Evolutionary conservation across 2,329 filamentous ascomycete genomes (phyloP), one percentile per base, ranked within the genome.

Genomic region (Ploettnerulaceae sp.): DNA sequence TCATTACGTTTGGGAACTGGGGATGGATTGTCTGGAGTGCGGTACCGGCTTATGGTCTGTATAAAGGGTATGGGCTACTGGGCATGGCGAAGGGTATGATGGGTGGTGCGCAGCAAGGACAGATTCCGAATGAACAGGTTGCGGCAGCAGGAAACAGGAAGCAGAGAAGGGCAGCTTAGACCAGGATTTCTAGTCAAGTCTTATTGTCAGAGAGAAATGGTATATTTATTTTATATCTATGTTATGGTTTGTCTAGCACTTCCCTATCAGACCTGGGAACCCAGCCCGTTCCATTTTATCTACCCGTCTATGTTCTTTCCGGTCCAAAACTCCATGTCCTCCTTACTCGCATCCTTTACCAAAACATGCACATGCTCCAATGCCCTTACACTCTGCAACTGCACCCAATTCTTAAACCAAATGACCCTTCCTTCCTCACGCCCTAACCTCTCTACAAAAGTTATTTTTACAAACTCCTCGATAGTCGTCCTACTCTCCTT

Each of bases 341-440:
- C 72, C 22, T 73, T 69, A 36, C 71, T 71, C 18, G 72, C 76
- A 57, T 77, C 71, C 44, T 68, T 74, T 40, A 84, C 76, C 59
- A 84, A 62, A 25, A 97, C 81, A 66, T 97, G 91, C 60, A 96
- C 83, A 65, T 96, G 91, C 69, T 95, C 90, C 36, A 96, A 72
- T 2, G 86, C 78, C 58, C 90, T 80, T 32, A 96, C 85, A 58
- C 87, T 94, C 71, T 96, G 94, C 63, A 96, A 69, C 20, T 82
- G 81, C 49, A 81, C 82, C 89, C 89, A 95, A 59, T 96, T 96
- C 75, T 91, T 94, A 69, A 96, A 96, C 89, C 89, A 97, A 51
- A 89, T 64, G 34, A 84, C 78, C 38, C 68, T 70, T 5, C 72
- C 67, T 47, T 54, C 74, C 3, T 66, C 69, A 0, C 66, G 64